phyloP scores from a whole-genome alignment of 352 stramenopile species.

The Detonula confervacea region DNA sequence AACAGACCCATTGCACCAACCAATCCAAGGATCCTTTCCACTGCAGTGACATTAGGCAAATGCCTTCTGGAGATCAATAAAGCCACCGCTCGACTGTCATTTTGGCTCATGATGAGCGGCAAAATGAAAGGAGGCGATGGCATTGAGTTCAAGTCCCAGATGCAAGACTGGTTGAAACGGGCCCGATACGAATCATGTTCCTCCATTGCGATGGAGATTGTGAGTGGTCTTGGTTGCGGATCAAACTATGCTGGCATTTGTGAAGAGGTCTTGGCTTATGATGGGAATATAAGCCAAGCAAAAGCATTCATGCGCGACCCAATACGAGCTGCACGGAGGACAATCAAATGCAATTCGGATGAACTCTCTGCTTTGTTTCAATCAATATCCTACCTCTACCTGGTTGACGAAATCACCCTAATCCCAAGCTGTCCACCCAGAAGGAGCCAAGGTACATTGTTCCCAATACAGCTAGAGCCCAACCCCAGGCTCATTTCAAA shows the following conservation, averaged over 20 bases:
- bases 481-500: slow-evolving; percentile 41
- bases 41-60: slow-evolving; percentile 39
- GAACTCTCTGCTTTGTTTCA: slow-evolving; percentile 36
- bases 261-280: slow-evolving; percentile 45
- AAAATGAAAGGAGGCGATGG: slow-evolving; percentile 42
- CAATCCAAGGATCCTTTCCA: slow-evolving; percentile 29
- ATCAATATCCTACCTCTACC: slow-evolving; percentile 44
- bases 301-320: slow-evolving; percentile 56
- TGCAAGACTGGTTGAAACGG: slow-evolving; percentile 57
- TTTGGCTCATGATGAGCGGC: slow-evolving; percentile 59
- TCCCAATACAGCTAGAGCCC: slow-evolving; percentile 42
- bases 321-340: slow-evolving; percentile 43
- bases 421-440: slow-evolving; percentile 26
- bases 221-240: slow-evolving; percentile 38
- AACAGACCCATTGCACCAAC: slow-evolving; percentile 19
- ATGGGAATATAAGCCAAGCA: slow-evolving; percentile 45
- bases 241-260: slow-evolving; percentile 45
- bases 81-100: slow-evolving; percentile 54
- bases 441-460: background rate
- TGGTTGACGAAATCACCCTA: slow-evolving; percentile 54
- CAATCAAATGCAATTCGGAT: slow-evolving; percentile 40
- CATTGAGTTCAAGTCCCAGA: slow-evolving; percentile 44
- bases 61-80: slow-evolving; percentile 61
- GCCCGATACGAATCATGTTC: slow-evolving; percentile 27
- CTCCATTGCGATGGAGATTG: slow-evolving; percentile 45